Evolutionary conservation across 2,329 filamentous ascomycete genomes (phyloP).

Genomic region (Pseudogymnoascus sp.): DNA sequence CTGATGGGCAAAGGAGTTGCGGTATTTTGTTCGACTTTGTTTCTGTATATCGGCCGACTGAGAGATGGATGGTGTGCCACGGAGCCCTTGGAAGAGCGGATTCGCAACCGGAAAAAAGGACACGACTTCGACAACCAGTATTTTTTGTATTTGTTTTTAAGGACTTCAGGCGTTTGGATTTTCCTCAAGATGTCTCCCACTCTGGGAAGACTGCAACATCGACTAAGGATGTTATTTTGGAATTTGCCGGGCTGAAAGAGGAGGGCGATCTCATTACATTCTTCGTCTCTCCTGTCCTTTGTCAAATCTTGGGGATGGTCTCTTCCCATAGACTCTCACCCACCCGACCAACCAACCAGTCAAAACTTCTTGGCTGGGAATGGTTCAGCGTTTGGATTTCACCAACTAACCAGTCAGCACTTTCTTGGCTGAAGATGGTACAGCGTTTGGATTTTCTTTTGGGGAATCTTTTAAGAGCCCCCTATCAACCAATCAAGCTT

Average conservation of each 20-base stretch:
- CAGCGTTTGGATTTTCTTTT: background rate
- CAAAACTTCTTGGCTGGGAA: background rate
- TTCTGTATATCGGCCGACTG: background rate
- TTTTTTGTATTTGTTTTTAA: background rate
- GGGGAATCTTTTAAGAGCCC: background rate
- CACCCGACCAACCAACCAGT: background rate
- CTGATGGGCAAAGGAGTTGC: background rate
- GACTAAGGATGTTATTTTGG: background rate
- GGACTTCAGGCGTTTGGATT: background rate
- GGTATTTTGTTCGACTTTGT: background rate
- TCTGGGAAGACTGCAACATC: background rate
- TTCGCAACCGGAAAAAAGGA: background rate
- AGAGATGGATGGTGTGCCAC: background rate
- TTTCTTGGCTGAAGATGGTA: background rate
- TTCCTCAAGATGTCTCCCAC: background rate
- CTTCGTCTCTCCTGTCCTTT: background rate
- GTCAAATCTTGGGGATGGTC: background rate
- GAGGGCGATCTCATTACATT: background rate
- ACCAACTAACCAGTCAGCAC: background rate
- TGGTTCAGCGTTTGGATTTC: background rate
- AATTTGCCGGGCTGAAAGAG: background rate
- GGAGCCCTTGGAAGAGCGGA: background rate
- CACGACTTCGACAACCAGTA: background rate
- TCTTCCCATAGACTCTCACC: background rate
- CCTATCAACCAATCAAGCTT: background rate